phyloP scores from a whole-genome alignment of 805 yeast genomes.

The Ogataea henricii region DNA sequence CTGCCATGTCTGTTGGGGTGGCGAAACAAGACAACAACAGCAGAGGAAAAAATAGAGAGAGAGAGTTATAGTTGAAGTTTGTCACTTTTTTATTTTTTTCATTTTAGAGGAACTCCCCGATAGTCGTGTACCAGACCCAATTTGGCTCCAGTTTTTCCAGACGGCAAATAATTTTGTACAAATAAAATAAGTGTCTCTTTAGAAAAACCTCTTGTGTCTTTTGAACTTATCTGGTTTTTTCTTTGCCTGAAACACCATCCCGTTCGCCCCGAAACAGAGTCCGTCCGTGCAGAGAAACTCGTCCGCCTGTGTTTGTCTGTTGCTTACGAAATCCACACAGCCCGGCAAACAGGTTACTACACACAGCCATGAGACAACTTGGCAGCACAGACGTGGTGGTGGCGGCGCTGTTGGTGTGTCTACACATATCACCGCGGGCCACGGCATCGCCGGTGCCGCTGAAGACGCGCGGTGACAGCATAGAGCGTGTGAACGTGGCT shows the following conservation, averaged over 20 bases:
- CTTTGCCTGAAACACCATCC: no score
- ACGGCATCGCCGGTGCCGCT: neutral
- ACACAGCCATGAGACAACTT: neutral
- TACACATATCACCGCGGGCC: neutral
- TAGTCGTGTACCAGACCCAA: neutral
- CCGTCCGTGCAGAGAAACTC: no score
- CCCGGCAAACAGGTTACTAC: no score
- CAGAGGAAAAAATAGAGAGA: neutral
- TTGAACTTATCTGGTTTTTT: neutral
- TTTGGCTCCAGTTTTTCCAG: neutral
- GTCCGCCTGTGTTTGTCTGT: no score
- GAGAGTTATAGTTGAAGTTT: no score
- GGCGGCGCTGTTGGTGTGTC: neutral
- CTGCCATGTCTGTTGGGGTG: constrained; percentile 17
- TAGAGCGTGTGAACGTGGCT: no score
- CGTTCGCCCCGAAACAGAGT: no score
- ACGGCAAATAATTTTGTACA: constrained; percentile 2
- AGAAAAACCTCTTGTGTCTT: no score
- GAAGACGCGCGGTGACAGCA: neutral
- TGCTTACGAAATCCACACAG: no score
- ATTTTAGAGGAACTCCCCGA: neutral
- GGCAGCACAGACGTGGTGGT: neutral
- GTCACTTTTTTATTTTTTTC: neutral
- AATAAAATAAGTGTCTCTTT: no score
- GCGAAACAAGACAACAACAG: neutral